phyloP scores from a whole-genome alignment of 1,284 basidiomycete species.

The Pseudozyma hubeiensis region DNA sequence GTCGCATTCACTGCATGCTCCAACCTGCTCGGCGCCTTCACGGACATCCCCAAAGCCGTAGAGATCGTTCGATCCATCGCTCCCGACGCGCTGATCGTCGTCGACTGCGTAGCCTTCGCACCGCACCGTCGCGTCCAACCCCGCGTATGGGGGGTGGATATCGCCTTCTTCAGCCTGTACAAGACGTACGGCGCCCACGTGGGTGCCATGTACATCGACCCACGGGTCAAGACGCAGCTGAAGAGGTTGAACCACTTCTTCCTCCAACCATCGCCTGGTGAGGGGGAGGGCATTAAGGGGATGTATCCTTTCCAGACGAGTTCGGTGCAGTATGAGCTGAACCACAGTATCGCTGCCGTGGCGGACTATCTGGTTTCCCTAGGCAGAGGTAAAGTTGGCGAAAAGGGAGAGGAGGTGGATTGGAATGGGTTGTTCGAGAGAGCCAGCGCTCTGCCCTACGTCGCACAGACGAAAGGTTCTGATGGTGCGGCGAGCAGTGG shows the following conservation, averaged over 20 bases:
- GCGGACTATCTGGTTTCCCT: conserved; percentile 77
- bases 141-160: conserved; percentile 74
- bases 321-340: conserved; percentile 76
- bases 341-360: conserved; percentile 75
- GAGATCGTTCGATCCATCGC: conserved; percentile 71
- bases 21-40: conserved; percentile 79
- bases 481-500: neutral
- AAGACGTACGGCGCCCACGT: conserved; percentile 83
- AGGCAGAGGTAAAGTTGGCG: conserved; percentile 8
- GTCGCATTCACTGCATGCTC: conserved; percentile 81
- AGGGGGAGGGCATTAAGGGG: conserved; percentile 68
- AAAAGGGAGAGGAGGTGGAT: conserved; percentile 9
- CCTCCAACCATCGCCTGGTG: conserved; percentile 66
- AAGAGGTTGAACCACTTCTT: conserved; percentile 79
- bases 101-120: conserved; percentile 83
- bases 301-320: conserved; percentile 77
- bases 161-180: conserved; percentile 79
- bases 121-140: conserved; percentile 80
- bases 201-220: conserved; percentile 76
- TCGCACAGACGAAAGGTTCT: too few species aligned
- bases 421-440: conserved; percentile 18
- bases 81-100: conserved; percentile 73
- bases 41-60: conserved; percentile 71
- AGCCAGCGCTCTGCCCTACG: neutral
- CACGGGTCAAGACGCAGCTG: conserved; percentile 71